Evolutionary conservation across 2,329 filamentous ascomycete genomes (phyloP).

Genomic region (Alternaria alternata): DNA sequence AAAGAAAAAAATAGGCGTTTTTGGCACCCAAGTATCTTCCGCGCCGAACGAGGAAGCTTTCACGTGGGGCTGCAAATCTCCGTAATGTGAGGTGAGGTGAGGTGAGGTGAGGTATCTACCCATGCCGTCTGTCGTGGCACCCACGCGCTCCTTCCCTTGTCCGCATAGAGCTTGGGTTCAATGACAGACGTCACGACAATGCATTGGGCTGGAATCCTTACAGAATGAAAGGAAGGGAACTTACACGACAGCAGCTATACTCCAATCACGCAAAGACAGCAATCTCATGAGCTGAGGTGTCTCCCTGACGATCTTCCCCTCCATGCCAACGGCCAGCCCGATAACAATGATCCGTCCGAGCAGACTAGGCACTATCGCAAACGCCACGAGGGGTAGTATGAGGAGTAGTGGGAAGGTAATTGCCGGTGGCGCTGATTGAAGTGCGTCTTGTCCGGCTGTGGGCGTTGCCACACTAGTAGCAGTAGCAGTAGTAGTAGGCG

Average conservation of each 20-base stretch:
- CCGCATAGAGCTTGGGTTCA: not conserved
- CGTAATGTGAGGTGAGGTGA: not conserved
- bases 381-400: conserved; percentile 53
- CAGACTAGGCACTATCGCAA: conserved; percentile 54
- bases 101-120: not conserved
- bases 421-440: conserved; percentile 25
- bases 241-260: conserved; percentile 50
- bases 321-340: conserved; percentile 47
- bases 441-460: conserved; percentile 13
- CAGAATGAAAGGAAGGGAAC: conserved; percentile 26
- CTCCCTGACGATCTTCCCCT: conserved; percentile 45
- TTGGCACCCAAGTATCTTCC: not conserved
- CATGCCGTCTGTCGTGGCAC: not conserved
- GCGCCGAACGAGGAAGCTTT: not conserved
- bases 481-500: not conserved
- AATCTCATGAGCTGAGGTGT: conserved; percentile 45
- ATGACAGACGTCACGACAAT: conserved; percentile 1
- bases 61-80: not conserved
- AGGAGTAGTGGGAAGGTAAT: conserved; percentile 51
- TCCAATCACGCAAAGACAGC: conserved; percentile 53
- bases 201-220: not conserved
- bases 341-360: conserved; percentile 53
- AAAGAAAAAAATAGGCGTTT: not conserved
- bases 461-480: conserved; percentile 22
- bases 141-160: not conserved